Base-by-base conservation (phyloP, 805 yeast genomes). In the Pichia occidentalis region DNA sequence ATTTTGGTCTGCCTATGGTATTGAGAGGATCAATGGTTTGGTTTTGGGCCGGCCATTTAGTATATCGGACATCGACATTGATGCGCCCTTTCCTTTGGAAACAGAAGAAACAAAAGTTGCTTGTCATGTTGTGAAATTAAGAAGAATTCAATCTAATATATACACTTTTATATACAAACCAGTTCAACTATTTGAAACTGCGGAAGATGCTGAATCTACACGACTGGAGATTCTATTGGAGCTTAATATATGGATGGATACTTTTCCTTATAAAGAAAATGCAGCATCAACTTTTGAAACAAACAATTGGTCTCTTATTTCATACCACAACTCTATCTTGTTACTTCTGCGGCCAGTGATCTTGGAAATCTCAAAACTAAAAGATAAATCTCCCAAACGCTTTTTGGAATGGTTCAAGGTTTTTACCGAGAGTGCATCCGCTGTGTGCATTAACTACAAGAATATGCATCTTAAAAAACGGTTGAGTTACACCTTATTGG, bases 31-130 rank as follows among this genome's bases (percentile, higher is more conserved):
- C 28, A 57, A 54, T 32, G 64, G 63, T 1, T 40, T 61, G 12
- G 52, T 59, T 4, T 40, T 61, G 21, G 64, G 66, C 3, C 46
- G 64, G 34, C 67, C 67, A 8, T 61, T 61, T 42, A 53, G 63
- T 12, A 59, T 63, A 12, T 45, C 63, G 6, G 66, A 60, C 37
- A 47, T 47, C 18, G 65, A 60, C 37, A 59, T 63, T 29, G 63
- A 55, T 39, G 54, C 48, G 2, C 60, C 64, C 1, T 44, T 43
- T 21, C 52, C 53, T 1, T 26, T 50, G 2, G 53, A 50, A 24
- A 46, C 47, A 5, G 44, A 42, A 5, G 59, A 52, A 21, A 43
- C 39, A 2, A 38, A 24, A 18, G 53, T 60, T n/a, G 54, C 61
- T 5, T 47, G 45, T 20, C 62, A 58, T 37, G 61, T 60, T 17